These are phyloP conservation scores for Garcia nutans DNA, from an alignment of 345 rosid genomes.

Conservation along the genomic window DNA sequence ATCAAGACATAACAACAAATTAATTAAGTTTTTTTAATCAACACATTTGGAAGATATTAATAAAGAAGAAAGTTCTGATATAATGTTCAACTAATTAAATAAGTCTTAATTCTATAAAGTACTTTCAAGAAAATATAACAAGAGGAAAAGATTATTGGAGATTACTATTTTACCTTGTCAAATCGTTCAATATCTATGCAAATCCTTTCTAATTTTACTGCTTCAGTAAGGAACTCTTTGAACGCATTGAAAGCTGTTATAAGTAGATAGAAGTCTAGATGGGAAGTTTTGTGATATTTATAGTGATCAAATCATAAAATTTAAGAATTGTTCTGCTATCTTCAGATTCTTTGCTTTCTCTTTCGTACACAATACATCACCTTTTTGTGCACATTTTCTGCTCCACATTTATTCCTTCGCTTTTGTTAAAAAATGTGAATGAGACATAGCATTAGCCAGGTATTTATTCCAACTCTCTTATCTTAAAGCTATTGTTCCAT, in stretches of 20 bases:
- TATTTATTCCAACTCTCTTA: conserved; percentile 20
- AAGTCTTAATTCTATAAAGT: no score
- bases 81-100: no score
- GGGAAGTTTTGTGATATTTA: neutral
- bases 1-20: no score
- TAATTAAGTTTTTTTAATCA: no score
- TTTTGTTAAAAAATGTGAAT: neutral
- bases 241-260: neutral
- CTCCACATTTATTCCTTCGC: neutral
- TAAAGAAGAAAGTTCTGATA: no score
- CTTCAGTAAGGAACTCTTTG: neutral
- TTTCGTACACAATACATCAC: neutral
- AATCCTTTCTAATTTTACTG: neutral
- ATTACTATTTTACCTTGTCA: neutral
- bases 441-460: neutral
- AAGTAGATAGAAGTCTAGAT: neutral
- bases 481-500: neutral
- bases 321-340: neutral
- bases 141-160: neutral
- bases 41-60: no score
- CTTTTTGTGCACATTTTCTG: neutral
- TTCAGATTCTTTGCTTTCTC: neutral
- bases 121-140: neutral
- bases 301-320: neutral
- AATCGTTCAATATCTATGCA: conserved; percentile 10